Conservation (phyloP, 345 rosid genomes). For the Cardamine resedifolia region DNA sequence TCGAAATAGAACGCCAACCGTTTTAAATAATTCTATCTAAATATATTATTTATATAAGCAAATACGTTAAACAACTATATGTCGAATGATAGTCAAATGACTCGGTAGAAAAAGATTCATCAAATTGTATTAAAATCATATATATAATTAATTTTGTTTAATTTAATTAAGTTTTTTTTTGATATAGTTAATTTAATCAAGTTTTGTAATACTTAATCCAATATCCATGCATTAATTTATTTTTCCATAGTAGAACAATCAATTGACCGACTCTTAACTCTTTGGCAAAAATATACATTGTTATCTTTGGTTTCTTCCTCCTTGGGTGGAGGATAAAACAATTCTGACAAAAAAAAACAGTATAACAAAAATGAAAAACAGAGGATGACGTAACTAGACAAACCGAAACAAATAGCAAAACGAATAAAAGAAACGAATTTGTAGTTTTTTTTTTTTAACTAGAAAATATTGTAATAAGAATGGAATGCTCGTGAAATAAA, state of each 20-base stretch:
- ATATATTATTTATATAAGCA: not conserved
- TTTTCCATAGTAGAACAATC: not conserved
- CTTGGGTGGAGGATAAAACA: not conserved
- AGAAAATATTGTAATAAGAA: not conserved
- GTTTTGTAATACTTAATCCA: not conserved
- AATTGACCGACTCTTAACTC: not conserved
- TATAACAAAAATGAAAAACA: not conserved
- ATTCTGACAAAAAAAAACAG: not conserved
- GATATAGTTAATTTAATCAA: too few species aligned
- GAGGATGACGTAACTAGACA: not conserved
- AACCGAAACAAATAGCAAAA: constrained; percentile 24
- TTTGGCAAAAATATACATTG: too few species aligned
- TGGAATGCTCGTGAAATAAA: constrained; percentile 33
- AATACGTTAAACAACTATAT: not conserved
- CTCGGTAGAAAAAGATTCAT: not conserved
- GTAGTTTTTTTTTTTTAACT: too few species aligned
- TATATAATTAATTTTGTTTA: not conserved
- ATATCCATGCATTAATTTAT: not conserved
- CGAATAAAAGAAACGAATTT: constrained; percentile 24
- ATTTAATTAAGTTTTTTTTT: too few species aligned
- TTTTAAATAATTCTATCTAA: too few species aligned
- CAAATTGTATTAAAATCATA: not conserved
- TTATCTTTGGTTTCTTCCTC: not conserved
- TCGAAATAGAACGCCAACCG: not conserved
- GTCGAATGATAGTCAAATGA: not conserved